Evolutionary conservation across 192 early-diverging fungal genomes (phyloP).

Genomic region (Coemansia sp.): DNA sequence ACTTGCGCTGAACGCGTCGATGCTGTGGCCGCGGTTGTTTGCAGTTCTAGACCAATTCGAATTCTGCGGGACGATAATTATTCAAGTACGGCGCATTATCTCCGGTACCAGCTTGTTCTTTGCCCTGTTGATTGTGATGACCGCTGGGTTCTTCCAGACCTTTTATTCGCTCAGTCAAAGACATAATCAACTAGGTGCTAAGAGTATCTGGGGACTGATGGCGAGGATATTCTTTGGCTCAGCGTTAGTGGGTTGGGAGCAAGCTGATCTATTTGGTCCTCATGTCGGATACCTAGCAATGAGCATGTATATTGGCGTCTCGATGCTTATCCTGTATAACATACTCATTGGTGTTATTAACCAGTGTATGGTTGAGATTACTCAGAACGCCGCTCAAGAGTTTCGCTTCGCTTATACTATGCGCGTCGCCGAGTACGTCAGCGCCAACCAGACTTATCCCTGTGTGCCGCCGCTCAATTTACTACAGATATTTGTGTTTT

Average conservation of each 20-base stretch:
- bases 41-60: constrained; percentile 46
- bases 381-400: constrained; percentile 38
- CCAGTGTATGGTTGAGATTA: constrained; percentile 45
- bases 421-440: constrained; percentile 42
- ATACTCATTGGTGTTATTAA: constrained; percentile 52
- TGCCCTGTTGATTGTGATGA: constrained; percentile 42
- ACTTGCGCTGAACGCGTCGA: constrained; percentile 38
- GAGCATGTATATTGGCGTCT: constrained; percentile 50
- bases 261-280: constrained; percentile 37
- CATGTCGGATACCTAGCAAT: constrained; percentile 37
- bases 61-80: constrained; percentile 49
- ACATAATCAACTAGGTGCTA: constrained; percentile 34
- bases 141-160: constrained; percentile 45
- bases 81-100: constrained; percentile 42
- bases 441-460: constrained; percentile 41
- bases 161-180: constrained; percentile 38
- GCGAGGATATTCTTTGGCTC: constrained; percentile 47
- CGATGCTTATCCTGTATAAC: constrained; percentile 48
- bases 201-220: constrained; percentile 41
- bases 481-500: constrained; percentile 32
- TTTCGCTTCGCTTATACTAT: constrained; percentile 45
- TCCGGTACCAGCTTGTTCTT: constrained; percentile 43
- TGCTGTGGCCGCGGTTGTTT: constrained; percentile 48
- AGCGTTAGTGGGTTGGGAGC: constrained; percentile 39
- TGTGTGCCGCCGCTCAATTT: constrained; percentile 46